Evolutionary conservation across 495 filamentous ascomycete genomes (phyloP), one percentile per base, ranked within the genome.

Genomic region (Daldinia vernicosa): DNA sequence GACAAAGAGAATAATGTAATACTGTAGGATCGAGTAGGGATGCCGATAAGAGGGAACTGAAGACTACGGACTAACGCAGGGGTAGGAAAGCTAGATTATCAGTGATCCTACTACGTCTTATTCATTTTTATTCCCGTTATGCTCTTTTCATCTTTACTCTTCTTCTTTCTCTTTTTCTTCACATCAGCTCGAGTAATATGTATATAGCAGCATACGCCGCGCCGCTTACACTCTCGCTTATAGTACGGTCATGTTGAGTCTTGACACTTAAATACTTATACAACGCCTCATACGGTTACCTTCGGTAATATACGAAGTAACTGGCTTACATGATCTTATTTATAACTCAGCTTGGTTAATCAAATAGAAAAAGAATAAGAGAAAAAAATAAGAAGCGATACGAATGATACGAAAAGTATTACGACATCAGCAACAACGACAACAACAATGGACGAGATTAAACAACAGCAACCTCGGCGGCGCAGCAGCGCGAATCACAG

Each of bases 1-100:
- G 50, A 65, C 62, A 70, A 61, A 70, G 51, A 60, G 67, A 65
- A 66, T 66, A 47, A 63, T 63, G 59, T 67, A 71, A 66, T 66
- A n/a, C n/a, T n/a, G n/a, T n/a, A 35, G 52, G 50, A 66, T 58
- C 19, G 24, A 43, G 39, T 57, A 68, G 32, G 17, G 60, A 64
- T 60, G 43, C 19, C 32, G 67, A 70, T 70, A 70, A 70, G 60
- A 59, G 26, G 19, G 17, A 22, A 22, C 7, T 47, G 9, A 24
- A 47, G 26, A 28, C 53, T 56, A 56, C 26, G 11, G 30, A 30
- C 30, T 27, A 39, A 37, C 30, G 19, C 30, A 39, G 54, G 54
- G 54, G 54, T 3, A 39, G 8, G 30, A 30, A 30, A 19, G 19
- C 6, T 33, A 8, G 33, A 50, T 28, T 50, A 22, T 15, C 11